phyloP scores from a whole-genome alignment of 257 asterid genomes.

The Apocynum venetum region DNA sequence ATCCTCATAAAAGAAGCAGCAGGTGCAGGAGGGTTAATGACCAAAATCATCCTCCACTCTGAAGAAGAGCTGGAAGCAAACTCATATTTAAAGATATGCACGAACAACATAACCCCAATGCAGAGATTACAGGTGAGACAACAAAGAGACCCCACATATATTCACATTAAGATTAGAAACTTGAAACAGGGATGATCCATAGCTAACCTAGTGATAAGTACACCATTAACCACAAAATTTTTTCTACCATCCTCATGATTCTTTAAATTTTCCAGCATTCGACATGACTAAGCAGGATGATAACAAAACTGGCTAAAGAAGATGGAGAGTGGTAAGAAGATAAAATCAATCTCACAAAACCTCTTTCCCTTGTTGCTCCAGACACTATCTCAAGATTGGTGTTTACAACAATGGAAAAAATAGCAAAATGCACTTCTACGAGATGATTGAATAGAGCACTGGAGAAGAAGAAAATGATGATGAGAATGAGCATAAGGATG shows the following conservation, averaged over 20 bases:
- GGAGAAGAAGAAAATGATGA: neutral
- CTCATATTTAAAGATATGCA: neutral
- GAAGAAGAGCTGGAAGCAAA: conserved; percentile 1
- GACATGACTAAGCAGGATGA: neutral
- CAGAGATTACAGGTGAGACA: neutral
- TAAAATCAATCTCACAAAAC: neutral
- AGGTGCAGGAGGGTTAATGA: neutral
- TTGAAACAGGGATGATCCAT: neutral
- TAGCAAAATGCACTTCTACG: neutral
- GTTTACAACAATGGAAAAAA: neutral
- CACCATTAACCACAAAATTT: neutral
- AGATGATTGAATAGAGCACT: neutral
- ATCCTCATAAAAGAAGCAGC: neutral
- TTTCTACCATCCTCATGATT: neutral
- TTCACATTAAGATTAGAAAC: neutral
- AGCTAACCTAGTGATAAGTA: neutral
- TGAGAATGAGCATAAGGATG: neutral
- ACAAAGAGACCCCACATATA: neutral
- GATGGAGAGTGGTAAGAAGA: neutral
- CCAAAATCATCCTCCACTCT: neutral
- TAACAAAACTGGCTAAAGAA: neutral
- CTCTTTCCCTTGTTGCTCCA: neutral
- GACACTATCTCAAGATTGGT: neutral
- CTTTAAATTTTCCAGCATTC: neutral
- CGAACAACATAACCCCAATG: neutral